Evolutionary conservation across 2,329 filamentous ascomycete species (phyloP), one percentile per base, ranked within the genome.

Genomic region (Leptographium galeiforme): DNA sequence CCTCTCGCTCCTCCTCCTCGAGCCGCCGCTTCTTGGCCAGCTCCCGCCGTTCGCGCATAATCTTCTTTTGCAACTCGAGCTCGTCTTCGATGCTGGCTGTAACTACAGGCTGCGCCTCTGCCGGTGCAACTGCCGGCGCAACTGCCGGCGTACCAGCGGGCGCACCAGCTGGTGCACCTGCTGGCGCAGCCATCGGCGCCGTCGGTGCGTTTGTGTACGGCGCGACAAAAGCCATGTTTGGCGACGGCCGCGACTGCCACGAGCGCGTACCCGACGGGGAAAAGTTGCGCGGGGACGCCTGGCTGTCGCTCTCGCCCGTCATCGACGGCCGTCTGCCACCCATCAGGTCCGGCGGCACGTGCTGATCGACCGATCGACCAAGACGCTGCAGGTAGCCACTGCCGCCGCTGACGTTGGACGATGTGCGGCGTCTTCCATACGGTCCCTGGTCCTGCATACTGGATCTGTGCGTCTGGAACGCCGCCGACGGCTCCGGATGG

Each of bases 361-460:
- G 63, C 44, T 67, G 64, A 43, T 78, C 75, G 30, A 65, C 66
- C 8, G 66, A 66, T 58, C 73, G 76, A 40, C 66, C 66, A 39
- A 71, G 59, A 39, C 85, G 80, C 60, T 84, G 78, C 60, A 77
- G 76, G 58, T 82, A 79, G 40, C 79, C 84, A 65, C 89, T 95
- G 55, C 86, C 87, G 53, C 88, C 89, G 65, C 90, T 96, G 43
- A 95, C 85, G 63, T 89, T 94, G 2, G 91, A 97, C 16, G 91
- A 96, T 55, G 86, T 86, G 57, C 91, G 83, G 57, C 89, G 82
- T 59, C 89, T 82, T 40, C 76, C 78, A 72, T 87, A 90, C 3
- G 80, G 74, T 13, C 72, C 81, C 41, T 76, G 77, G 72, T 87
- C 90, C 4, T 80, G 74, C 14, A 72, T 74, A 58, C 74, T 81